These are phyloP conservation scores for Tylopilus vinaceipallidus DNA, from an alignment of 768 basidiomycete genomes.

Conservation along the genomic window DNA sequence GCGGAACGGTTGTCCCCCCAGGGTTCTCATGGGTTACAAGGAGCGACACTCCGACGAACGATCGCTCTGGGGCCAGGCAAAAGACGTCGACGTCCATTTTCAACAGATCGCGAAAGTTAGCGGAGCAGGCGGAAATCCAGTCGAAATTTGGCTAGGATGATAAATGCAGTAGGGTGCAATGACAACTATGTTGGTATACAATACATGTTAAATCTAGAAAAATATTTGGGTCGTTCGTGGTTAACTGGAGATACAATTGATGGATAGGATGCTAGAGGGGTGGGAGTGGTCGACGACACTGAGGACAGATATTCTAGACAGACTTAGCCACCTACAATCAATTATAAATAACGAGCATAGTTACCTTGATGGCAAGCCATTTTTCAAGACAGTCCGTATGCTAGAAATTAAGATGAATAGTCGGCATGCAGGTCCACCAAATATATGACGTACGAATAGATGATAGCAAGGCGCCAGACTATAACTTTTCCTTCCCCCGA, in stretches of 20 bases:
- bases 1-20: conserved; percentile 33
- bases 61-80: conserved; percentile 64
- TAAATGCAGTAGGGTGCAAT: background rate
- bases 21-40: conserved; percentile 80
- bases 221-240: background rate
- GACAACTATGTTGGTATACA: conserved; percentile 9
- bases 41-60: conserved; percentile 79
- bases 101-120: conserved; percentile 48
- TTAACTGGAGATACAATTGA: conserved; percentile 1
- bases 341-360: background rate
- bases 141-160: conserved; percentile 70
- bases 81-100: conserved; percentile 53
- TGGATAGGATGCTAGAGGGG: conserved; percentile 49
- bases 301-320: conserved; percentile 83
- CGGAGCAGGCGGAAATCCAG: conserved; percentile 61
- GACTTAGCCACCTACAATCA: background rate
- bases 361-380: conserved; percentile 78
- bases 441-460: conserved; percentile 63
- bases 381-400: conserved; percentile 87
- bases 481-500: conserved; percentile 57
- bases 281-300: conserved; percentile 81
- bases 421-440: too few relatives aligned
- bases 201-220: conserved; percentile 1
- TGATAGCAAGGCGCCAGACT: conserved; percentile 89
- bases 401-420: conserved; percentile 35